Conservation (phyloP, 2,329 filamentous ascomycete genomes). For the Pyricularia grisea region DNA sequence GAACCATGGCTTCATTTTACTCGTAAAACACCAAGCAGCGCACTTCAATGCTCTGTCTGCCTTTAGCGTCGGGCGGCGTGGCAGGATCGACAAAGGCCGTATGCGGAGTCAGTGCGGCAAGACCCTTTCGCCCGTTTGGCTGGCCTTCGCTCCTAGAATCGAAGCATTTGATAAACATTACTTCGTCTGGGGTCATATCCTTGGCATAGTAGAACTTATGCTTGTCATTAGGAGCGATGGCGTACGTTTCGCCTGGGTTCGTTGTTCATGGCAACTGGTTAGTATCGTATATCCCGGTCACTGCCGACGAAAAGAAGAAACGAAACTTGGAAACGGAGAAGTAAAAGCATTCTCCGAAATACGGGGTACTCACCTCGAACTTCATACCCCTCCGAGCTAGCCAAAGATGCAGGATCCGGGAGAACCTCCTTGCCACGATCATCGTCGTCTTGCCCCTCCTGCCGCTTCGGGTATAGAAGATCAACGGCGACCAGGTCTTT, state of each 20-base stretch:
- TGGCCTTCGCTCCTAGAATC: constrained; percentile 33
- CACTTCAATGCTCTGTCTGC: constrained; percentile 55
- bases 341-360: background rate
- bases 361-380: constrained; percentile 25
- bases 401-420: constrained; percentile 32
- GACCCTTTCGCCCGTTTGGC: constrained; percentile 24
- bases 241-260: constrained; percentile 46
- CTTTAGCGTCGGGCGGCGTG: constrained; percentile 34
- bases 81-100: constrained; percentile 46
- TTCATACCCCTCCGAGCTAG: constrained; percentile 51
- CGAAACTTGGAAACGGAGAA: background rate
- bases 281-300: background rate
- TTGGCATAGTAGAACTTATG: constrained; percentile 59
- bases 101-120: constrained; percentile 39
- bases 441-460: constrained; percentile 24
- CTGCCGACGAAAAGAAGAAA: background rate
- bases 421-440: constrained; percentile 49
- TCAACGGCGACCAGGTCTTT: constrained; percentile 51
- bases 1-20: constrained; percentile 10
- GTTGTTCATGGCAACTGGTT: background rate
- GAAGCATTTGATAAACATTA: constrained; percentile 42
- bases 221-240: constrained; percentile 43
- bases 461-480: constrained; percentile 48
- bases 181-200: constrained; percentile 52
- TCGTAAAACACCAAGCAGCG: constrained; percentile 54